These are phyloP conservation scores for Solanum hybrid DNA, from an alignment of 305 asterid species.

Conservation along the genomic window DNA sequence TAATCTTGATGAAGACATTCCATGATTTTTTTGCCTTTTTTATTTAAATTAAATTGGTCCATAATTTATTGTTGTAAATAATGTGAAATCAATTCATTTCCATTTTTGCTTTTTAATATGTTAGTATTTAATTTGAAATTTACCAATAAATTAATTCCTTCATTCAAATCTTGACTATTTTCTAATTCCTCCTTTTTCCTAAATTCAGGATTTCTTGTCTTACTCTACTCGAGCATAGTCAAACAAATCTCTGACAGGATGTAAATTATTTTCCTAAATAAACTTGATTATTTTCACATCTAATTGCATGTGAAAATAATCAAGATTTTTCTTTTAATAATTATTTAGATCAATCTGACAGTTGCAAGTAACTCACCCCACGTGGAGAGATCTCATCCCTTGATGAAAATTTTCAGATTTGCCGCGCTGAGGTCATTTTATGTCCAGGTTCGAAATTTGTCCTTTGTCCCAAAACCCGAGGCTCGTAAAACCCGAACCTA, in stretches of 20 bases:
- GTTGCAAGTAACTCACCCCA: conserved; percentile 11
- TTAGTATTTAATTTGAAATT: not conserved
- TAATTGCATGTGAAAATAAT: not conserved
- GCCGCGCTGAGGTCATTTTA: conserved; percentile 56
- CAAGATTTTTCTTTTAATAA: not conserved
- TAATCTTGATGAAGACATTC: not conserved
- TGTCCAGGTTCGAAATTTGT: conserved; percentile 49
- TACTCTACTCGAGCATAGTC: not conserved
- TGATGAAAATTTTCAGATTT: conserved; percentile 26
- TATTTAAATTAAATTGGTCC: not conserved
- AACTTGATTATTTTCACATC: not conserved
- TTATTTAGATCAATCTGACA: not conserved
- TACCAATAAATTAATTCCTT: not conserved
- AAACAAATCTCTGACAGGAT: not conserved
- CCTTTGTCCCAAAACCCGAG: conserved; percentile 36
- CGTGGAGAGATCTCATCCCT: conserved; percentile 11
- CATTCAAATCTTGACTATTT: not conserved
- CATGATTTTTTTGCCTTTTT: not conserved
- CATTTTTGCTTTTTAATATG: not conserved
- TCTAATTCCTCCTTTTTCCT: not conserved
- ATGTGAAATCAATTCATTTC: not conserved
- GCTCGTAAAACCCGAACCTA: conserved; percentile 29
- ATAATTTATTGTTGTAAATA: not conserved
- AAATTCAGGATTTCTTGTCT: not conserved
- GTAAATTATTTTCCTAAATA: not conserved